Base-by-base conservation (phyloP, 2,329 filamentous ascomycete genomes). In the Epichloe festucae region DNA sequence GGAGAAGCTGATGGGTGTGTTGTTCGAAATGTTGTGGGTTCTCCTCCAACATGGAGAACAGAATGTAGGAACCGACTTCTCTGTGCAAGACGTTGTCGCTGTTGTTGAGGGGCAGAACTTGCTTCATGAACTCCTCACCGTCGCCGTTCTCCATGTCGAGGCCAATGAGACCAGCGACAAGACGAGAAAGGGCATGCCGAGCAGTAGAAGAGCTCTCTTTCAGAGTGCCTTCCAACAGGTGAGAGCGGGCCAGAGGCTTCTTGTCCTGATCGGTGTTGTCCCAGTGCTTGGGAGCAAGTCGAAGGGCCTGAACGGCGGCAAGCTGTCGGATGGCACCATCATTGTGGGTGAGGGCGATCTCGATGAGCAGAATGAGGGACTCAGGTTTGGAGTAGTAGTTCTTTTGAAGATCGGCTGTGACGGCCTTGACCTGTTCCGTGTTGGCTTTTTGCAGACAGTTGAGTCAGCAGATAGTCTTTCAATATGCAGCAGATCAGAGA, bases 51-150 rank as follows among this genome's bases (percentile, higher is more conserved):
- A 96, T 82, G 55, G 89, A 91, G 72, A 84, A 96, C 58, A 97
- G 83, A 60, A 97, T 89, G 72, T 93, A 97, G 57, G 91, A 85
- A 57, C 87, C 89, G 41, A 96, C 87, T 66, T 95, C 89, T 58
- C 93, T 85, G 67, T 95, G 87, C 55, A 82, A 76, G 49, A 87
- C 83, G 55, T 84, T 83, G 54, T 78, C 72, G 65, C 82, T 90
- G 59, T 79, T 86, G 59, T 87, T 84, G 55, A 93, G 87, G 64
- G 86, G 85, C 55, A 89, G 78, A 50, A 97, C 79, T 59, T 86
- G 79, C 57, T 82, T 81, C 49, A 94, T 82, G 54, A 97, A 80
- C 53, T 94, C 86, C 68, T 95, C 82, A 57, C 86, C 88, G 66
- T 94, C 84, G 57, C 88, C 82, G 8, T 65, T 59, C 59, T 70